Evolutionary conservation across 202 grass and related monocot species (phyloP), one percentile per base, ranked within the genome.

Genomic region (Zizania palustris): DNA sequence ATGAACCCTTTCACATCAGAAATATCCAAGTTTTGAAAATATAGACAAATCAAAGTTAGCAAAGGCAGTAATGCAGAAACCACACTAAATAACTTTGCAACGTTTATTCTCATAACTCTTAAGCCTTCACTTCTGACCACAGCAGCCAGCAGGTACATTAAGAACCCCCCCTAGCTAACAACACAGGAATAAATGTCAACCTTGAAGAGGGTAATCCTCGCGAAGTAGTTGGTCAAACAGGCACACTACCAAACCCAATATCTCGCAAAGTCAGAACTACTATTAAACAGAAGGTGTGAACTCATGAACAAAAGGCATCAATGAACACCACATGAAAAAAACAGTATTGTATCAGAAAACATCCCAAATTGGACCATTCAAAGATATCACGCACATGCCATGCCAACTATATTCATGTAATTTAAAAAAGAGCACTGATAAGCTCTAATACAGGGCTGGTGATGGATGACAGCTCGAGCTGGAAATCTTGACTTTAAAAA

Each of bases 161-260:
- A 74, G 80, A 69, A 74, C 28, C 61, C 8, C 8, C 38, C 56
- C 68, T 20, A 63, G 53, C 41, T 18, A 21, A 49, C 34, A 21
- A 9, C 51, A n/a, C 2, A 13, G 34, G 59, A 40, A 88, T 67
- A 84, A 81, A 84, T 76, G 86, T 84, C 86, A 84, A 88, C 71
- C 16, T 36, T 71, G 66, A 66, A 45, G 56, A 75, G 36, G 36
- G 16, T 11, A 7, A 42, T 71, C 62, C 36, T 72, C 7, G 16
- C 39, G 58, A 76, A 65, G 49, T 50, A 75, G 76, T 22, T 45
- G 65, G 86, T 84, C 86, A 80, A 84, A 76, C 38, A 15, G 61
- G 21, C 0, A 3, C 34, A 20, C 9, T 69, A 50, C 7, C 13
- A 9, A 64, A 64, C 57, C 69, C 56, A 50, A 71, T 13, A 69